Conservation (phyloP, 495 filamentous ascomycete species). For the Penicillium turbatum region DNA sequence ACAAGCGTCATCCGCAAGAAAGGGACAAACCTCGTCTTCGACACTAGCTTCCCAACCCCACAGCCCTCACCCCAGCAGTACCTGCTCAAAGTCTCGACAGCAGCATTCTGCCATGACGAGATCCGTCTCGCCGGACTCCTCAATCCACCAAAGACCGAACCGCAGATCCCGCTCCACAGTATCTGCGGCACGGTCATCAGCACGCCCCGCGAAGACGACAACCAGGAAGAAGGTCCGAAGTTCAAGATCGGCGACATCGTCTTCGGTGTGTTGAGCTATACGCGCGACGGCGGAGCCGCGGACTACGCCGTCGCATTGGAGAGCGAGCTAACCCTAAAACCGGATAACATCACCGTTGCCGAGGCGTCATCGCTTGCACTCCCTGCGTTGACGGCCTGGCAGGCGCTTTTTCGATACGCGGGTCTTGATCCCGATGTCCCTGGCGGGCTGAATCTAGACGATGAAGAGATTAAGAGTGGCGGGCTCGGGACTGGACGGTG, state of each 20-base stretch:
- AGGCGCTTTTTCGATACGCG: conserved; percentile 54
- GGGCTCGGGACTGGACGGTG: neutral
- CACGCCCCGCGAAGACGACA: conserved; percentile 41
- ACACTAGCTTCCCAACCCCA: conserved; percentile 37
- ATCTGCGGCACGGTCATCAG: conserved; percentile 51
- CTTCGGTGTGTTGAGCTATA: conserved; percentile 46
- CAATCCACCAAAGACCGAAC: conserved; percentile 40
- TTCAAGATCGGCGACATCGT: conserved; percentile 52
- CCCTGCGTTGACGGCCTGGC: conserved; percentile 53
- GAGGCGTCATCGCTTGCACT: conserved; percentile 52
- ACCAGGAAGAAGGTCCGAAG: conserved; percentile 25
- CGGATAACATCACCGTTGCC: conserved; percentile 41
- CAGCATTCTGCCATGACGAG: conserved; percentile 55
- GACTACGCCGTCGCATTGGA: conserved; percentile 50
- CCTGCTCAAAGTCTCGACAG: conserved; percentile 55
- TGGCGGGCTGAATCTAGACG: neutral
- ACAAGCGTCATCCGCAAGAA: conserved; percentile 12
- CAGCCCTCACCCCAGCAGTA: conserved; percentile 45
- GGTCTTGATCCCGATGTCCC: conserved; percentile 28
- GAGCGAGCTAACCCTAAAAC: conserved; percentile 48
- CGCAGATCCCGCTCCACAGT: conserved; percentile 55
- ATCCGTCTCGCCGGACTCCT: conserved; percentile 40
- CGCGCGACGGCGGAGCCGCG: conserved; percentile 47
- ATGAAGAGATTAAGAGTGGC: conserved; percentile 1
- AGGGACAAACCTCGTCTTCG: conserved; percentile 28